Percentiles rank a stretch among this genome's conserved stretches.
These are phyloP conservation scores for Monosporascus sp. DNA, from an alignment of 2,329 filamentous ascomycete species.

Conservation along the genomic window DNA sequence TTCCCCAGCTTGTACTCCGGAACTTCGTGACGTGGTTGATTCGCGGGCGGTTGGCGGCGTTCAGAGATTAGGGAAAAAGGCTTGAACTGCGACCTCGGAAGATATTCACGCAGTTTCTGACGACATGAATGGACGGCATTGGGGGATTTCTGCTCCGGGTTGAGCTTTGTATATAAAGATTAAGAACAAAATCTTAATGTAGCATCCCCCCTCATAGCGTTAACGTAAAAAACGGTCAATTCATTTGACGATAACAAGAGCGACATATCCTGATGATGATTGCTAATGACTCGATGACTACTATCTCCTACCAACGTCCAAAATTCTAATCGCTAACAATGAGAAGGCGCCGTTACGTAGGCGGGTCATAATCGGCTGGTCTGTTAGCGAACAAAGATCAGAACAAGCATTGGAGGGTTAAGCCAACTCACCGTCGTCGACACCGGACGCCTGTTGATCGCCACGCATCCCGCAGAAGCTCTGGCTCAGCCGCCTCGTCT, in stretches of 20 bases:
- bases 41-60: conserved; percentile 27
- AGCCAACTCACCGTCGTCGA: conserved; percentile 4
- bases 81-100: conserved; percentile 18
- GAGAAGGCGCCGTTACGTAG: too few species aligned
- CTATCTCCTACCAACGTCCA: too few species aligned
- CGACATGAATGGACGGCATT: conserved; percentile 40
- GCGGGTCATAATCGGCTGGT: too few species aligned
- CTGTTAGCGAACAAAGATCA: not conserved
- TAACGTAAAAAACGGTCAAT: too few species aligned
- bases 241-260: too few species aligned
- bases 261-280: too few species aligned
- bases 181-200: conserved; percentile 45
- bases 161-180: conserved; percentile 40
- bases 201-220: conserved; percentile 49
- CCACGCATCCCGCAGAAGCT: conserved; percentile 21
- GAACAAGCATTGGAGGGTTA: not conserved
- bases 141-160: conserved; percentile 34
- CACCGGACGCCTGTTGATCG: not conserved
- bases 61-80: conserved; percentile 28
- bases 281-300: too few species aligned
- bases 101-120: conserved; percentile 31
- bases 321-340: too few species aligned
- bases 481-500: conserved; percentile 17
- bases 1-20: conserved; percentile 14
- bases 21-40: conserved; percentile 33